Percentiles rank a stretch among this genome's conserved stretches.
Evolutionary conservation across 75 land plant species (phyloP).

Genomic region (Pinus taeda): DNA sequence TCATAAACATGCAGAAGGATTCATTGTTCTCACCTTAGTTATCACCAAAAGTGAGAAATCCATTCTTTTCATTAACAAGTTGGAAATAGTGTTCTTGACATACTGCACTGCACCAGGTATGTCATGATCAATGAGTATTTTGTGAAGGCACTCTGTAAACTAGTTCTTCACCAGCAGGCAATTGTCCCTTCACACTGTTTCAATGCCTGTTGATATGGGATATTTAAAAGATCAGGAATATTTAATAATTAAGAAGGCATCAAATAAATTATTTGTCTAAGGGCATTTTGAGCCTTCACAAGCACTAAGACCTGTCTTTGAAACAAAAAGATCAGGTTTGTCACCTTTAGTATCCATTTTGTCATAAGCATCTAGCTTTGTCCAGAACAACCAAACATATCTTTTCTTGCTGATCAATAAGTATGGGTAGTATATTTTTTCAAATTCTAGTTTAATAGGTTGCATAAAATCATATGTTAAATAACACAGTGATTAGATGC

Average conservation of each 20-base stretch:
- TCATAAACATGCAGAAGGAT: not conserved
- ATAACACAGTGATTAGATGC: constrained; percentile 5
- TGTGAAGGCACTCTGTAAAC: constrained; percentile 91
- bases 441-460: constrained; percentile 99
- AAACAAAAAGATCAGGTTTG: not conserved
- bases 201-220: constrained; percentile 64
- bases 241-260: not conserved
- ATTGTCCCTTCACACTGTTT: constrained; percentile 97
- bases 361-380: constrained; percentile 83
- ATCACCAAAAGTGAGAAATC: constrained; percentile 98
- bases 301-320: constrained; percentile 1
- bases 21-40: constrained; percentile 63
- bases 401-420: constrained; percentile 96
- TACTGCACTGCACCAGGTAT: constrained; percentile 90
- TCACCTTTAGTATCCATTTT: constrained; percentile 99
- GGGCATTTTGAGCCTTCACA: not conserved
- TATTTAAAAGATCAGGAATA: not conserved
- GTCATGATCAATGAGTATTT: constrained; percentile 88
- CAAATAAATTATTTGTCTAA: not conserved
- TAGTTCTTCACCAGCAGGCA: constrained; percentile 94
- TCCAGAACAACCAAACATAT: constrained; percentile 96
- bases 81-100: constrained; percentile 91
- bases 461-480: constrained; percentile 24
- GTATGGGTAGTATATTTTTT: constrained; percentile 97
- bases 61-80: constrained; percentile 98